Percentiles rank a stretch among this genome's conserved stretches.
Conservation (phyloP, 331 rosid genomes). For the Rosa hybrid region DNA sequence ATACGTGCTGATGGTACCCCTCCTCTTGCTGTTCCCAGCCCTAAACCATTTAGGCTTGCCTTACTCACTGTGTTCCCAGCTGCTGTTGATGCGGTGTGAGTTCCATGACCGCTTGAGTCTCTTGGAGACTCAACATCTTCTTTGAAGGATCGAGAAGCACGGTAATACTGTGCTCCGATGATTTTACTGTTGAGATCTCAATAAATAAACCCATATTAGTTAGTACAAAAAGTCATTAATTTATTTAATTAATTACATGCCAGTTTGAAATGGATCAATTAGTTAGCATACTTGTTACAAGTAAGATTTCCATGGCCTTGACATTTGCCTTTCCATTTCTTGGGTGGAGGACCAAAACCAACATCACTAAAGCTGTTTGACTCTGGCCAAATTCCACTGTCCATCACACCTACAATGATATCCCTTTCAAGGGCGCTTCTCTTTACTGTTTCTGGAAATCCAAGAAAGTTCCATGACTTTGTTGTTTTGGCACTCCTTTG, state of each 20-base stretch:
- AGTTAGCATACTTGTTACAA: background rate
- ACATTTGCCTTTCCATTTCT: background rate
- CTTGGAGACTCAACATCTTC: conserved; percentile 38
- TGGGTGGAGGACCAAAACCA: background rate
- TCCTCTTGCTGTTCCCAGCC: conserved; percentile 54
- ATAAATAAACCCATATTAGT: too few relatives aligned
- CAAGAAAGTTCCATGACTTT: background rate
- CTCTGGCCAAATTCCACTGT: background rate
- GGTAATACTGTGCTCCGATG: conserved; percentile 41
- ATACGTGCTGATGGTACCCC: conserved; percentile 57
- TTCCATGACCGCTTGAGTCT: conserved; percentile 58
- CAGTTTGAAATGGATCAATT: background rate
- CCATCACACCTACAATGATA: background rate
- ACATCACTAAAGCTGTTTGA: background rate
- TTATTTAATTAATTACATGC: background rate
- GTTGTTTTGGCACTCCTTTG: background rate
- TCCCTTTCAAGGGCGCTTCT: conserved; percentile 16
- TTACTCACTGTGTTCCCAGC: conserved; percentile 40
- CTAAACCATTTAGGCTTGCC: conserved; percentile 47
- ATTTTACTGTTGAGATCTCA: conserved; percentile 27
- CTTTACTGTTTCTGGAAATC: background rate
- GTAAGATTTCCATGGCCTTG: background rate
- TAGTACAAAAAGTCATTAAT: background rate
- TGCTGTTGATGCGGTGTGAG: conserved; percentile 55
- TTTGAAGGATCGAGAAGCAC: too few relatives aligned